Conservation (phyloP, 192 early-diverging fungal species). For the Coemansia sp. region DNA sequence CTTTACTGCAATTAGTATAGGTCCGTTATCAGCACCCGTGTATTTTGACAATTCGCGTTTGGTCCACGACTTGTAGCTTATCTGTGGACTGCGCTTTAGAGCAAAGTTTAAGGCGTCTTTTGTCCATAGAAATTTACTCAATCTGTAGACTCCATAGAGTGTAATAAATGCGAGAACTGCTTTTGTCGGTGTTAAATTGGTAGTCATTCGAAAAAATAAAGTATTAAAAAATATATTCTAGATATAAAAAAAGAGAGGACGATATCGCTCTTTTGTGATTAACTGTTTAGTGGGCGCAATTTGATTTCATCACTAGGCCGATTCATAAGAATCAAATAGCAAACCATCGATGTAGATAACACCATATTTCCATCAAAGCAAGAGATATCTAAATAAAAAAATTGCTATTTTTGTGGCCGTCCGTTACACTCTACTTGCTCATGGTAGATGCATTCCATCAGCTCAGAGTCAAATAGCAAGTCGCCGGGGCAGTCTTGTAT, state of each 20-base stretch:
- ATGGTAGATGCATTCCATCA: constrained; percentile 43
- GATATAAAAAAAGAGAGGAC: too few species aligned
- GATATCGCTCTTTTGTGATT: too few species aligned
- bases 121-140: constrained; percentile 16
- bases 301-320: too few species aligned
- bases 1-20: constrained; percentile 81
- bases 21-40: constrained; percentile 34
- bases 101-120: constrained; percentile 35
- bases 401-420: constrained; percentile 3
- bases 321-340: too few species aligned
- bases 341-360: too few species aligned
- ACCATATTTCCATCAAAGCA: too few species aligned
- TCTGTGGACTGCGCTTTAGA: constrained; percentile 5
- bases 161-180: constrained; percentile 16
- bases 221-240: neutral
- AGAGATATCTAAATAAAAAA: too few species aligned
- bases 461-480: constrained; percentile 32
- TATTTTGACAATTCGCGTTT: constrained; percentile 43
- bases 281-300: too few species aligned
- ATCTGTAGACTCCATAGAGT: constrained; percentile 26
- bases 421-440: constrained; percentile 38
- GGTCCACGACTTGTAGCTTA: constrained; percentile 33
- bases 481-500: constrained; percentile 42
- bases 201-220: neutral
- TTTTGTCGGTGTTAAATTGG: constrained; percentile 1